A percentile compares a stretch with the other conserved stretches of the same genome.
These are phyloP conservation scores for Cercospora zeae-maydis DNA, from an alignment of 2,329 filamentous ascomycete genomes.

Conservation along the genomic window DNA sequence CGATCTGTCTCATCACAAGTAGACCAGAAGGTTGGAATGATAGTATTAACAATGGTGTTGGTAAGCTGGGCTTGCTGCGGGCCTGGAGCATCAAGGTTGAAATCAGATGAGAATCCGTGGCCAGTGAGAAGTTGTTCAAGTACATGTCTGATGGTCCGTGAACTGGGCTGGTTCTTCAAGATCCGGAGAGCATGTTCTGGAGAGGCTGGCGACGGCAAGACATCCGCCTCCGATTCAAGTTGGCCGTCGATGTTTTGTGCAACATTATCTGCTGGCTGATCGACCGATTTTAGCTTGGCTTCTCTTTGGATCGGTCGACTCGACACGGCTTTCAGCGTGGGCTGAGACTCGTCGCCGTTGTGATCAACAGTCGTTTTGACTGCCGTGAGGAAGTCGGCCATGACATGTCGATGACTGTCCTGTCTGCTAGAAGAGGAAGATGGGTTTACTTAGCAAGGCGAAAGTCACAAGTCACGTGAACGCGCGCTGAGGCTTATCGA, in stretches of 20 bases:
- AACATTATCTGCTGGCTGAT: not conserved
- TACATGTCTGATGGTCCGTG: conserved; percentile 32
- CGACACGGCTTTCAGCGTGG: conserved; percentile 17
- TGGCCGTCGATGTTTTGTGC: not conserved
- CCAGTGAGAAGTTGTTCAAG: conserved; percentile 15
- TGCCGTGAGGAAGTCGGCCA: conserved; percentile 50
- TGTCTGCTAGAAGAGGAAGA: conserved; percentile 4
- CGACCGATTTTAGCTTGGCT: not conserved
- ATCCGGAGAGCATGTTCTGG: conserved; percentile 34
- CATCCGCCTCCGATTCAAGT: not conserved
- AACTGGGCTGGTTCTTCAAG: conserved; percentile 42
- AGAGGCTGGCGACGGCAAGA: not conserved
- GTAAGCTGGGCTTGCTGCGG: conserved; percentile 71
- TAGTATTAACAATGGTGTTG: conserved; percentile 68
- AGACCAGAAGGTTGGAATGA: conserved; percentile 79
- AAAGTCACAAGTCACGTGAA: not conserved
- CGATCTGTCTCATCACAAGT: conserved; percentile 48
- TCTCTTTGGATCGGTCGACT: not conserved
- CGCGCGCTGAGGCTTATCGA: conserved; percentile 10
- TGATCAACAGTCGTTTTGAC: conserved; percentile 41
- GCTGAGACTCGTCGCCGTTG: not conserved
- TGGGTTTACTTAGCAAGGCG: not conserved
- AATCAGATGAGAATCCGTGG: conserved; percentile 31
- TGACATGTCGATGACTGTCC: conserved; percentile 33
- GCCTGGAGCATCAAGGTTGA: conserved; percentile 60